Evolutionary conservation across 1,139 yeast genomes (phyloP).

Genomic region (Hyphopichia burtonii): DNA sequence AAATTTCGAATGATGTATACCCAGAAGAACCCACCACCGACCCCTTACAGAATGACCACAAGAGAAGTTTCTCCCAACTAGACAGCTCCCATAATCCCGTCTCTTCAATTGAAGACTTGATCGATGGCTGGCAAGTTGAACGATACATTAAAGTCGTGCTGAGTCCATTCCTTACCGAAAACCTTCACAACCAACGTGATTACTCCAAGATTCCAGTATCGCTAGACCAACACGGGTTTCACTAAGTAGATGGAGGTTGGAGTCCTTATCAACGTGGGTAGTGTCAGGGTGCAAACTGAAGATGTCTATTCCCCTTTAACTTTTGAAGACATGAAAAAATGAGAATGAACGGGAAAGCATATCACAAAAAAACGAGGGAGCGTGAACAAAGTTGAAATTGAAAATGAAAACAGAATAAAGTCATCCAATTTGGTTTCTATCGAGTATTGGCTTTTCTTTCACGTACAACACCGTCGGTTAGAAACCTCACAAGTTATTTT

Average conservation of each 20-base stretch:
- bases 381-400: not conserved
- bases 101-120: constrained; percentile 3
- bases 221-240: constrained; percentile 7
- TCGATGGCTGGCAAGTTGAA: constrained; percentile 28
- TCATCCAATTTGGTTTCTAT: not conserved
- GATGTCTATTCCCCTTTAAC: not conserved
- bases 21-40: no score
- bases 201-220: constrained; percentile 10
- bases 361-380: not conserved
- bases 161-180: constrained; percentile 12
- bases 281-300: not conserved
- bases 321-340: not conserved
- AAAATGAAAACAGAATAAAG: not conserved
- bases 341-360: not conserved
- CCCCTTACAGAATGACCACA: not conserved
- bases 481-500: no score
- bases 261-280: not conserved
- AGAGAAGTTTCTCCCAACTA: not conserved
- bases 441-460: not conserved
- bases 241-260: not conserved
- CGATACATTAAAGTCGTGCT: constrained; percentile 27
- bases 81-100: not conserved
- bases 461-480: not conserved
- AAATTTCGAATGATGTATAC: not conserved
- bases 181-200: constrained; percentile 1